phyloP scores from a whole-genome alignment of 2,329 filamentous ascomycete genomes.

The Microdochium trichocladiopsis region DNA sequence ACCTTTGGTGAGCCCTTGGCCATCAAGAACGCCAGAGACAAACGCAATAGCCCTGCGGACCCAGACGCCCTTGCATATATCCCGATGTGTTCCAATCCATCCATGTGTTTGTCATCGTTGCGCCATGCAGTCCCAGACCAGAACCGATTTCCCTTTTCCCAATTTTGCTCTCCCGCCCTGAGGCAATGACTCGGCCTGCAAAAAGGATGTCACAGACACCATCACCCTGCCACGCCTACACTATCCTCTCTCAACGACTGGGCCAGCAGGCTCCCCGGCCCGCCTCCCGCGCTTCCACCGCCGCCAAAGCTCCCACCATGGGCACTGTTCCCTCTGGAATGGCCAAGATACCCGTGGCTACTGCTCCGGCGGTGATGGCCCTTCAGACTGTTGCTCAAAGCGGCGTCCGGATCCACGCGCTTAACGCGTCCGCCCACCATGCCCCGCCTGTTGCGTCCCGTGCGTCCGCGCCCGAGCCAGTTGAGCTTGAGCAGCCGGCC shows the following conservation, averaged over 20 bases:
- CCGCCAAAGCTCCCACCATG: constrained; percentile 1
- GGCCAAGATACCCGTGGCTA: not conserved
- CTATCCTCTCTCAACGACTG: constrained; percentile 4
- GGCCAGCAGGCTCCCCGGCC: constrained; percentile 24
- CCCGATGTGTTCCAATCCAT: too few species aligned
- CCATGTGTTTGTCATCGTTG: too few species aligned
- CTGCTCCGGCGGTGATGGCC: not conserved
- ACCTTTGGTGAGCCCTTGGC: too few species aligned
- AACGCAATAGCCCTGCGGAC: too few species aligned
- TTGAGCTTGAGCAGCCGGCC: constrained; percentile 90
- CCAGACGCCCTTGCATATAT: too few species aligned
- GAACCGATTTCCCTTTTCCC: too few species aligned
- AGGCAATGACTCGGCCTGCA: too few species aligned
- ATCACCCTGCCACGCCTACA: constrained; percentile 1
- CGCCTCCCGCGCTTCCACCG: constrained; percentile 27
- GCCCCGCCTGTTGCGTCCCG: constrained; percentile 80
- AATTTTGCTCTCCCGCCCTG: too few species aligned
- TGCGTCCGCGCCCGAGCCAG: constrained; percentile 87
- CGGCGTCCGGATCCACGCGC: constrained; percentile 25
- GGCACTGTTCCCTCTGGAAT: not conserved
- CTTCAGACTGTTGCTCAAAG: not conserved
- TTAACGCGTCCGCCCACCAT: constrained; percentile 68
- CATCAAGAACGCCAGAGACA: too few species aligned
- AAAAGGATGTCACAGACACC: not conserved
- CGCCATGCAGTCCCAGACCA: too few species aligned